phyloP scores from a whole-genome alignment of 2,329 filamentous ascomycete species.

The Cladosporium sphaerospermum region DNA sequence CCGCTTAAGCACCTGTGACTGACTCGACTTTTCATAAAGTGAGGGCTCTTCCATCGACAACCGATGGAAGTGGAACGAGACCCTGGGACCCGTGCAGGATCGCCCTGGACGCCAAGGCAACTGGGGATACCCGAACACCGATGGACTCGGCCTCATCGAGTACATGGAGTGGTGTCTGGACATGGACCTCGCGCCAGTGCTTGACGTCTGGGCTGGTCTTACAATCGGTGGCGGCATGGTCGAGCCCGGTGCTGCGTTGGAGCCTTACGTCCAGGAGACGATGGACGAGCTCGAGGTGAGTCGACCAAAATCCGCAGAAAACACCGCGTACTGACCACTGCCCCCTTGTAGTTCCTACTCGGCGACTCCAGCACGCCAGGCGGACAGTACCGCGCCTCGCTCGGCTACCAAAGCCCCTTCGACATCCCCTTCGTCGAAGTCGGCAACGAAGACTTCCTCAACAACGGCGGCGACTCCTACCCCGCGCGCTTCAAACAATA shows the following conservation, averaged over 20 bases:
- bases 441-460: slow-evolving; percentile 63
- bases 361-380: no score
- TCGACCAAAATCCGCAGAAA: slow-evolving; percentile 48
- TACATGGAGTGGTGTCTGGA: slow-evolving; percentile 55
- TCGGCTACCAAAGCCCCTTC: slow-evolving; percentile 58
- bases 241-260: slow-evolving; percentile 41
- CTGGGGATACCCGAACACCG: slow-evolving; percentile 57
- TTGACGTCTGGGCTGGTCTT: slow-evolving; percentile 55
- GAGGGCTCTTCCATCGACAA: neutral
- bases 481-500: slow-evolving; percentile 52
- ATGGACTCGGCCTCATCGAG: slow-evolving; percentile 57
- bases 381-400: slow-evolving; percentile 36
- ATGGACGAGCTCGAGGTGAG: slow-evolving; percentile 58
- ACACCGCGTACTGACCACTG: slow-evolving; percentile 38
- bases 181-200: slow-evolving; percentile 49
- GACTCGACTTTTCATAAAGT: neutral
- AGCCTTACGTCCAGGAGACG: slow-evolving; percentile 48
- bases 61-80: slow-evolving; percentile 45
- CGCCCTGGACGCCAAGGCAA: slow-evolving; percentile 50
- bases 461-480: slow-evolving; percentile 36
- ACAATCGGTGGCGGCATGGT: slow-evolving; percentile 47
- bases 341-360: no score
- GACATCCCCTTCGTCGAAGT: slow-evolving; percentile 57
- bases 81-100: slow-evolving; percentile 47
- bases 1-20: neutral